A percentile compares a stretch with the other conserved stretches of the same genome.
Conservation (phyloP, 1,139 yeast species). For the Hansenula sp. region DNA sequence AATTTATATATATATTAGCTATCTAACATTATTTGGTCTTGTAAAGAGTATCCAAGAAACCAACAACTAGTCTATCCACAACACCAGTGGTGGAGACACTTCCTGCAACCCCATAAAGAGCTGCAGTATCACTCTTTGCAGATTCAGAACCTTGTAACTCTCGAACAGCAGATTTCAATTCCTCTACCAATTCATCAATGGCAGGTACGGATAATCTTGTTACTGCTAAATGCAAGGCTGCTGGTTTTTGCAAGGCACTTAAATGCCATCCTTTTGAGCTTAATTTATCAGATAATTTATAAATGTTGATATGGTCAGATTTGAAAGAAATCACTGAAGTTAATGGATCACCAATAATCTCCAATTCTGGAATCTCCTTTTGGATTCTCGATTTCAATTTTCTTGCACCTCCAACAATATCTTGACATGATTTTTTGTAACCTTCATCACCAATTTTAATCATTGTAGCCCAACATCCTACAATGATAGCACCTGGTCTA, state of each 20-base stretch:
- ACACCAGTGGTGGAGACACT: constrained; percentile 79
- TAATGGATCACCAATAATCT: constrained; percentile 80
- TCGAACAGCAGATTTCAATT: constrained; percentile 45
- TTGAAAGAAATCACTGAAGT: constrained; percentile 80
- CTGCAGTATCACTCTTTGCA: constrained; percentile 62
- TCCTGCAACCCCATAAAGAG: constrained; percentile 93
- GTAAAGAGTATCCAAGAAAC: constrained; percentile 77
- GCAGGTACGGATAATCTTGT: constrained; percentile 67
- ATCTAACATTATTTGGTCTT: constrained; percentile 26
- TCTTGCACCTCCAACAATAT: constrained; percentile 65
- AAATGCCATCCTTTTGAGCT: constrained; percentile 83
- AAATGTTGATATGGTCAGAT: constrained; percentile 56
- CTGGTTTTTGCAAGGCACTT: constrained; percentile 79
- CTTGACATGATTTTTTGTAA: constrained; percentile 60
- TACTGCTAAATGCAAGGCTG: constrained; percentile 87
- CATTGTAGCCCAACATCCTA: constrained; percentile 96
- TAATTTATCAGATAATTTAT: constrained; percentile 71
- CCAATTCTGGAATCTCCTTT: constrained; percentile 46
- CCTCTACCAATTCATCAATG: constrained; percentile 57
- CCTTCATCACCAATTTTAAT: constrained; percentile 78
- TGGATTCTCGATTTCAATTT: constrained; percentile 47
- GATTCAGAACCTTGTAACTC: constrained; percentile 31
- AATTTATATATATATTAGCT: too few relatives aligned
- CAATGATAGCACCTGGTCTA: constrained; percentile 94
- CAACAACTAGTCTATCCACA: constrained; percentile 76